Base-by-base conservation (phyloP, 2,329 filamentous ascomycete genomes). In the Niveomyces coronatus region DNA sequence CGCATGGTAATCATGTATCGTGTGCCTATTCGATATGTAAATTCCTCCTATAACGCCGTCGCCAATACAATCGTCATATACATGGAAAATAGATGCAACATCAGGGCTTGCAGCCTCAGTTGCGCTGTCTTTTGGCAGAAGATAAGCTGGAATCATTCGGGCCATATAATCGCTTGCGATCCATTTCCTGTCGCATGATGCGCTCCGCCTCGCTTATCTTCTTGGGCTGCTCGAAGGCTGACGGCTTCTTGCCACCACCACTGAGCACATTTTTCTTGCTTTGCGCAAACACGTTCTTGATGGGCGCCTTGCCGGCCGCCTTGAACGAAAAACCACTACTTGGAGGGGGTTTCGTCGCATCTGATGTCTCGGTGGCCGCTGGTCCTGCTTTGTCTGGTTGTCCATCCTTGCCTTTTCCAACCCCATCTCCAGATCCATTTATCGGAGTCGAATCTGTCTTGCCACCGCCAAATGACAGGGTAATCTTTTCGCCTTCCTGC, bases 131-230 rank as follows among this genome's bases (percentile, higher is more conserved):
- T 60, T 79, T 79, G 34, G 60, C 59, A 1, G 64, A 59, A 6
- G 63, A 57, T 32, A 66, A 67, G 14, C 60, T 62, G 37, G 66
- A 65, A 0, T 68, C 68, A 1, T 57, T 57, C 4, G 54, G 54
- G 9, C 67, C 70, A 33, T 74, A 64, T 23, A 67, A 60, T 39
- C 79, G 68, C 54, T 86, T 87, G 46, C 71, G 68, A 49, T 86
- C 82, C 59, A 85, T 70, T 53, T 88, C 83, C 49, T 84, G 81
- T 58, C 82, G 85, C 87, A 94, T 94, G 51, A 91, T 93, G 37
- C 82, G 73, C 60, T 89, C 86, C 3, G 80, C 82, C 54, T 93
- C 85, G 51, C 83, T 89, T 74, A 94, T 89, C 51, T 84, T 91
- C 67, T 84, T 86, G 2, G 77, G 79, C 39, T 72, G 71, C 44